A percentile compares a stretch with the other conserved stretches of the same genome.
phyloP scores from a whole-genome alignment of 805 yeast species.

The Ogataea kodamae region DNA sequence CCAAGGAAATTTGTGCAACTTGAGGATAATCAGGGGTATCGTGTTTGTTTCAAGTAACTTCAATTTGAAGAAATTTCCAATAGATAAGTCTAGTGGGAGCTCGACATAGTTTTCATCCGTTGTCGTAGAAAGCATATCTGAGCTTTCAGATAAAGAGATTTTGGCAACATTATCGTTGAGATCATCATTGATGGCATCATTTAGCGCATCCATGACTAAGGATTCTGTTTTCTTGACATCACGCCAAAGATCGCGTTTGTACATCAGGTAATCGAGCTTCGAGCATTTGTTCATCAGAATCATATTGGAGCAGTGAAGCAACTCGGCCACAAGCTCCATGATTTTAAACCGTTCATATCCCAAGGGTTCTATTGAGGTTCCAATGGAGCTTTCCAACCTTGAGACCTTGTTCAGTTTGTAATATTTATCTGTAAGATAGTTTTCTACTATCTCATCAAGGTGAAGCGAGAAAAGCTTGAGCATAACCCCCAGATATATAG shows the following conservation, averaged over 20 bases:
- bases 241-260: slow-evolving; percentile 68
- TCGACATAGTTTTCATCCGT: slow-evolving; percentile 23
- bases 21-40: slow-evolving; percentile 56
- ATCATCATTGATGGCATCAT: slow-evolving; percentile 30
- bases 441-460: slow-evolving; percentile 30
- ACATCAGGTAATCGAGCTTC: slow-evolving; percentile 58
- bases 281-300: slow-evolving; percentile 73
- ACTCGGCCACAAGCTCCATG: slow-evolving; percentile 88
- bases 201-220: slow-evolving; percentile 35
- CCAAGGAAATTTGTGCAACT: slow-evolving; percentile 87
- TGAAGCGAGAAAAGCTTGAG: slow-evolving; percentile 64
- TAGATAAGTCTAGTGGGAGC: slow-evolving; percentile 32
- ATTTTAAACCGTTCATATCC: slow-evolving; percentile 90
- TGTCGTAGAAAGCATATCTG: slow-evolving; percentile 2
- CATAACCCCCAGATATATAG: slow-evolving; percentile 85
- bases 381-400: slow-evolving; percentile 54
- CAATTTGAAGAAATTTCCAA: slow-evolving; percentile 84
- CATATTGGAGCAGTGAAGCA: slow-evolving; percentile 96
- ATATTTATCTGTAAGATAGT: slow-evolving; percentile 32
- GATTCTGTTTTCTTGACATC: slow-evolving; percentile 44
- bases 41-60: slow-evolving; percentile 69
- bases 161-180: slow-evolving; percentile 25
- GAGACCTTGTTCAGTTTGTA: slow-evolving; percentile 24
- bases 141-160: slow-evolving; percentile 30
- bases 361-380: slow-evolving; percentile 57